Conservation (phyloP, 495 filamentous ascomycete genomes). For the Choiromyces venosus region DNA sequence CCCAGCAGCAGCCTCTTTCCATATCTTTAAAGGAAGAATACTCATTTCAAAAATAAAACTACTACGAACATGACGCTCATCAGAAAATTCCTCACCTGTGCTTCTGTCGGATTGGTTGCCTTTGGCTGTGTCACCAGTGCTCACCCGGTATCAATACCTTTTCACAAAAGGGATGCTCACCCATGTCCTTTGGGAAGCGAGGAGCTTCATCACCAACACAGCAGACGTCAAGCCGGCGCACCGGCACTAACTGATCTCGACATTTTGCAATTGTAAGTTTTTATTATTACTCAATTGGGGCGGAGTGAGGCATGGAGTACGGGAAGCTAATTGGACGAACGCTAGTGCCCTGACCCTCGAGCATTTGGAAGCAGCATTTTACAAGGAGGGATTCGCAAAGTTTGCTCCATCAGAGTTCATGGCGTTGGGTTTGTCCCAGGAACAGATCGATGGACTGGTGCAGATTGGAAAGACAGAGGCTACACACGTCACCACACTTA, state of each 20-base stretch:
- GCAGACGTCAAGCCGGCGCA: conserved; percentile 53
- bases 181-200: conserved; percentile 15
- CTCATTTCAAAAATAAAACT: conserved; percentile 32
- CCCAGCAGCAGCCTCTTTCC: not conserved
- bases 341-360: conserved; percentile 59
- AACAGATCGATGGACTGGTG: conserved; percentile 50
- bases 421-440: conserved; percentile 50
- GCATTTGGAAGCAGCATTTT: conserved; percentile 60
- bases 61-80: conserved; percentile 46
- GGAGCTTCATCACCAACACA: conserved; percentile 38
- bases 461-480: conserved; percentile 53
- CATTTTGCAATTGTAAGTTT: conserved; percentile 64
- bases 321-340: not conserved
- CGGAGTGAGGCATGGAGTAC: conserved; percentile 12
- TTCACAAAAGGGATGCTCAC: conserved; percentile 34
- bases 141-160: conserved; percentile 44
- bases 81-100: conserved; percentile 44
- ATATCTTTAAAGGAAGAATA: not conserved
- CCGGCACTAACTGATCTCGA: conserved; percentile 57
- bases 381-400: conserved; percentile 56
- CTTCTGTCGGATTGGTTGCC: conserved; percentile 48
- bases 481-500: conserved; percentile 55
- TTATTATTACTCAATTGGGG: not conserved
- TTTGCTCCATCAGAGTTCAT: conserved; percentile 57
- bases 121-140: conserved; percentile 46